phyloP scores from a whole-genome alignment of 176 grass and related monocot species.

The Carex pumila region DNA sequence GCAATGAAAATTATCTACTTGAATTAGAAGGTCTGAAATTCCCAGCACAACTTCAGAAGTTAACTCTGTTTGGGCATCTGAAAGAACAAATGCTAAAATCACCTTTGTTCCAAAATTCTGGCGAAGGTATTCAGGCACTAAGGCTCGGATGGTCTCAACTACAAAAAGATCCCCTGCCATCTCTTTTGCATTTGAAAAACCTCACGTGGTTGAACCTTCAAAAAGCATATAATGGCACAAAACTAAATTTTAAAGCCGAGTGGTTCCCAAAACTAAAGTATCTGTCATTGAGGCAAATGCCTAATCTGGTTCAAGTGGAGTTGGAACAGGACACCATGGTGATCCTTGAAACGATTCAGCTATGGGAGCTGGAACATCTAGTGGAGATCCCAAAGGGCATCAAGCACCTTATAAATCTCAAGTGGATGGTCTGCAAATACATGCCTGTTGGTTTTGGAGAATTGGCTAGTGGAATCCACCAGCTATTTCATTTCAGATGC shows the following conservation, averaged over 20 bases:
- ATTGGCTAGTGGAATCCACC: not conserved
- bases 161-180: slow-evolving; percentile 7
- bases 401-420: slow-evolving; percentile 21
- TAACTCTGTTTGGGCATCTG: slow-evolving; percentile 17
- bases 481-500: not conserved
- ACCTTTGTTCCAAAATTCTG: slow-evolving; percentile 16
- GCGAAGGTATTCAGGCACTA: not conserved
- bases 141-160: slow-evolving; percentile 26
- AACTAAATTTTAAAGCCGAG: not conserved
- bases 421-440: slow-evolving; percentile 21
- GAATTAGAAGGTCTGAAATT: slow-evolving; percentile 27
- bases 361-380: slow-evolving; percentile 23
- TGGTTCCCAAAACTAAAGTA: slow-evolving; percentile 23
- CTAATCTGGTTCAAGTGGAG: slow-evolving; percentile 12
- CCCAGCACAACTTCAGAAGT: slow-evolving; percentile 24
- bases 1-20: slow-evolving; percentile 24
- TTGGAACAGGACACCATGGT: slow-evolving; percentile 22
- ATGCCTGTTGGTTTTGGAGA: slow-evolving; percentile 25
- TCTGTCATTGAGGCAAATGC: not conserved
- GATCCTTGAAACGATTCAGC: slow-evolving; percentile 18
- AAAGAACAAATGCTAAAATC: slow-evolving; percentile 26
- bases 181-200: slow-evolving; percentile 20
- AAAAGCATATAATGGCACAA: slow-evolving; percentile 5
- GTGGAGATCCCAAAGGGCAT: slow-evolving; percentile 18
- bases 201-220: slow-evolving; percentile 15